Percentiles rank a stretch among this genome's conserved stretches.
Conservation (phyloP, 208 protist species). For the Borovskyia barvae region DNA sequence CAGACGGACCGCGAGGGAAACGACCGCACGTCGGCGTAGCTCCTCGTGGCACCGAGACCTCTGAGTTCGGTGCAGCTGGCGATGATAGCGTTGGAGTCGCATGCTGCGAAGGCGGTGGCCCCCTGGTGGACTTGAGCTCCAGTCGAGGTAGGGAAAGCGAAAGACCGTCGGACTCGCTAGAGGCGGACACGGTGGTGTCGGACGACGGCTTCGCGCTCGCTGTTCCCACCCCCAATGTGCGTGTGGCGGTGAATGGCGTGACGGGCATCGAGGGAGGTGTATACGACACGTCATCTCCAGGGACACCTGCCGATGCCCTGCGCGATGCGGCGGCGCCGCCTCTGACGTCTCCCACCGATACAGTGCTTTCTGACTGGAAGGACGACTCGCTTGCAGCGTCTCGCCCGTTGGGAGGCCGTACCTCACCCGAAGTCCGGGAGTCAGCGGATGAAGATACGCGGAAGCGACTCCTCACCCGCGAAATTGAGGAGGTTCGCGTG, state of each 20-base stretch:
- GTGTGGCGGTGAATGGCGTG: neutral
- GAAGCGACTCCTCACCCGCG: constrained; percentile 16
- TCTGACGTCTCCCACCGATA: too few relatives aligned
- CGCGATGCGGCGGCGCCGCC: neutral
- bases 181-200: constrained; percentile 27
- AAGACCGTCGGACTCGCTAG: neutral
- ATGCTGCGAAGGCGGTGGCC: too few relatives aligned
- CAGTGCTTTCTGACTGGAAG: too few relatives aligned
- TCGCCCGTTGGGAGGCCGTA: neutral
- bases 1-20: neutral
- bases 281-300: too few relatives aligned
- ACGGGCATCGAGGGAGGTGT: neutral
- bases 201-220: constrained; percentile 27
- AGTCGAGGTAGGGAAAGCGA: neutral
- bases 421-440: constrained; percentile 1
- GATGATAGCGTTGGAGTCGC: too few relatives aligned
- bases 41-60: too few relatives aligned
- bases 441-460: constrained; percentile 18
- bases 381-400: neutral
- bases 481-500: constrained; percentile 30
- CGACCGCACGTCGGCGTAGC: too few relatives aligned
- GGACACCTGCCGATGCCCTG: neutral
- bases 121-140: too few relatives aligned
- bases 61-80: too few relatives aligned
- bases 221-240: neutral